Base-by-base conservation (phyloP, 2,329 filamentous ascomycete species). In the Ophiocordyceps australis region DNA sequence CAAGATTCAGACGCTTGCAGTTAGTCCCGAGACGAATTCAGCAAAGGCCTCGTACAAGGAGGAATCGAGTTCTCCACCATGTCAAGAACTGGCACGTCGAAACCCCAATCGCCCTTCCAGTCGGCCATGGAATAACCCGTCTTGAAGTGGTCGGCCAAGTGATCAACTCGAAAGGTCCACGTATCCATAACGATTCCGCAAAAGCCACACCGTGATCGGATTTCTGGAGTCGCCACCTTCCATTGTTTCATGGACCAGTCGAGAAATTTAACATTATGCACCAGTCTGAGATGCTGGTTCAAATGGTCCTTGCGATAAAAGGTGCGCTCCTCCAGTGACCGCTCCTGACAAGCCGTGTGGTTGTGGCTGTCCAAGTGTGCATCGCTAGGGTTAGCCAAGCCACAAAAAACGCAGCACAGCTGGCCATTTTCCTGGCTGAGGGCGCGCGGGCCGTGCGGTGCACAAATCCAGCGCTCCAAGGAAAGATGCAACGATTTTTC, bases 21-120 rank as follows among this genome's bases (percentile, higher is more conserved):
- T 40, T 45, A 40, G 32, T 52, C 46, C 47, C n/a, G n/a, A 48
- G 32, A 31, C 43, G 41, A 45, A 45, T 41, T 46, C 30, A 39
- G 42, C 24, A 47, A 32, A 38, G 42, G 43, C 42, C 49, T 51
- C 62, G 54, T 59, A 70, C 65, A 74, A 25, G 69, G 68, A 28
- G 69, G 70, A 30, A 75, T 71, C 24, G 67, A 68, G 40, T 74
- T 74, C 45, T 74, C 69, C 38, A 74, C 62, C 54, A 73, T 62
- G 33, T 68, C 57, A 36, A 71, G 52, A 22, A 74, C 60, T 19
- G 65, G 59, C 16, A 53, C 50, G 28, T 74, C 69, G 33, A 75
- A 74, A 55, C 70, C 70, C 68, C 69, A 74, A 46, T 71, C 69
- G 52, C 70, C 70, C 55, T 72, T 70, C 70, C 70, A 75, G 45